Evolutionary conservation across 306 rosid genomes (phyloP), one percentile per base, ranked within the genome.

Genomic region (Malus sylvestris): DNA sequence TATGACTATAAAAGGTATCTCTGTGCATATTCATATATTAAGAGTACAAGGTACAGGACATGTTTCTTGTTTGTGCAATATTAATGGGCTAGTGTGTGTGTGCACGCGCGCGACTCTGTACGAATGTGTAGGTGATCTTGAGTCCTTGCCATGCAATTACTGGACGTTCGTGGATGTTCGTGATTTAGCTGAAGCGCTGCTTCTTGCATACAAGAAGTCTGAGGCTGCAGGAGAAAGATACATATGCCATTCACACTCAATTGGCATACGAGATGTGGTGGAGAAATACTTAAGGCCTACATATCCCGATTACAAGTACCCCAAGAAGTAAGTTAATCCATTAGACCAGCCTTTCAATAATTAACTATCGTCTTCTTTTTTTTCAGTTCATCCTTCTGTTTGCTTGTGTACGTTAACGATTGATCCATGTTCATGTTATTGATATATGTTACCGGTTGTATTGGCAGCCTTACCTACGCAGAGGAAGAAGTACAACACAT

Each of bases 231-330:
- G 84, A 49, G 90, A 84, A 72, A 81, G 94, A 82, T 87, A 82
- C 79, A 14, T 84, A 49, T 87, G 89, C 78, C 30, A 55, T 68
- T 74, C 90, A 55, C 79, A 81, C 42, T 0, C 62, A 27, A 33
- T 80, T 53, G 55, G 51, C 45, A 4, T 42, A 12, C 49, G 71
- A 70, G 85, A 81, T 30, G 58, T 87, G 78, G 75, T 79, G 58
- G 89, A 82, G 38, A 86, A 80, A 74, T 30, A 71, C 63, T 66
- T 89, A 18, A 87, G 73, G 81, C 71, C 51, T 66, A 20, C 69
- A 82, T 83, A 73, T 81, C 91, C 88, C 60, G 58, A 79, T 67
- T 81, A 84, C 74, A 80, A 78, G 67, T 84, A 87, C 67, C 87
- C 93, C 35, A 70, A 74, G 5, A 83, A 72, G 89, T 89, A 86